phyloP scores from a whole-genome alignment of 345 rosid genomes.

The Eucalyptus fibrosa region DNA sequence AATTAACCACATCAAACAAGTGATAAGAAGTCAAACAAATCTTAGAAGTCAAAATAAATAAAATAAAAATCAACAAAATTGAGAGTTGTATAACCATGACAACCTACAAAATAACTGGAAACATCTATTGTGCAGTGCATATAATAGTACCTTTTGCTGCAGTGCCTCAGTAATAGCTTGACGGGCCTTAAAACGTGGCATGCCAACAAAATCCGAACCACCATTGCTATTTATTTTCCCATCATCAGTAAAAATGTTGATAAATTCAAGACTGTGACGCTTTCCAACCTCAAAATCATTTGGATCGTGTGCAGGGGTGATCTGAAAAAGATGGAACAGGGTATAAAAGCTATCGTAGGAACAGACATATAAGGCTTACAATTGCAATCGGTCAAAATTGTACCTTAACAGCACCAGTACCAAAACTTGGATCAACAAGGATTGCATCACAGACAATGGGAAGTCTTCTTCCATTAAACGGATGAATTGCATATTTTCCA shows the following conservation, averaged over 20 bases:
- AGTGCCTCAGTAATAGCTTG: slow-evolving; percentile 69
- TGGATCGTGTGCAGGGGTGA: slow-evolving; percentile 97
- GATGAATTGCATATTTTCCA: slow-evolving; percentile 80
- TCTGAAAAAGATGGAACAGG: slow-evolving; percentile 25
- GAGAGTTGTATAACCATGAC: neutral
- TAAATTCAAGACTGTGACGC: slow-evolving; percentile 70
- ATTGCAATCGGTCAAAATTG: neutral
- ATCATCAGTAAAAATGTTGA: slow-evolving; percentile 86
- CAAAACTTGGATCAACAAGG: slow-evolving; percentile 83
- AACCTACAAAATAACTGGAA: neutral
- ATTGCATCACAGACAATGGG: slow-evolving; percentile 67
- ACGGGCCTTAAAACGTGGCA: slow-evolving; percentile 92
- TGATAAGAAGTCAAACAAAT: neutral
- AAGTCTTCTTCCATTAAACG: slow-evolving; percentile 82
- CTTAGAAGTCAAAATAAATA: neutral
- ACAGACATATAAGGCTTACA: neutral
- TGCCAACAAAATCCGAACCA: slow-evolving; percentile 59
- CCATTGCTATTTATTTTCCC: slow-evolving; percentile 85
- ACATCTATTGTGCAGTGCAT: neutral
- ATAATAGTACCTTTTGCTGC: slow-evolving; percentile 35
- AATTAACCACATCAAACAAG: neutral
- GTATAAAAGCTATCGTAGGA: neutral
- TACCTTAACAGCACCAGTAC: slow-evolving; percentile 99
- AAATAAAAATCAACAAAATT: neutral
- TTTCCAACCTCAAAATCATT: slow-evolving; percentile 93